Conservation (phyloP, 495 filamentous ascomycete species). For the Penicillium arizonense region DNA sequence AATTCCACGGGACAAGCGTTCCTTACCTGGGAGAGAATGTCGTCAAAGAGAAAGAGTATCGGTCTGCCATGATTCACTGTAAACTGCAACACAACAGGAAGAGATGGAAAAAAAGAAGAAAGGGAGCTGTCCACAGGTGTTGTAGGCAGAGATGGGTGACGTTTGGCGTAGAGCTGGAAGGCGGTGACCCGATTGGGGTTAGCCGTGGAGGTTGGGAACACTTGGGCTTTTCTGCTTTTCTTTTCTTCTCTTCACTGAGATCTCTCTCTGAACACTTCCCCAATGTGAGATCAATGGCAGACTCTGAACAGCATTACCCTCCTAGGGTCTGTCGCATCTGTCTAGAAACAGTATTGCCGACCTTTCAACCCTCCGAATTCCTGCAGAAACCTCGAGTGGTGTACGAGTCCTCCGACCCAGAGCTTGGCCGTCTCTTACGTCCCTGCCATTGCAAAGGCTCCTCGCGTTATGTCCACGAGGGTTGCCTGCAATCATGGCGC, state of each 20-base stretch:
- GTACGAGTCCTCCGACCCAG: conserved; percentile 73
- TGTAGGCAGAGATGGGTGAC: conserved; percentile 32
- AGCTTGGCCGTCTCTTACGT: conserved; percentile 76
- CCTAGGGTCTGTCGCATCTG: conserved; percentile 89
- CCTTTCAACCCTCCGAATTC: conserved; percentile 65
- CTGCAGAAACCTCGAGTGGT: conserved; percentile 63
- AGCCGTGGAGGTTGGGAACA: conserved; percentile 15
- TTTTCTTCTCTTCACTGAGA: conserved; percentile 5
- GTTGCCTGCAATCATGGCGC: conserved; percentile 88
- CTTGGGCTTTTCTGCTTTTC: conserved; percentile 15
- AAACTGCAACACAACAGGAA: conserved; percentile 5
- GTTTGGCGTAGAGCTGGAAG: conserved; percentile 27
- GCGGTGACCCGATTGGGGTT: conserved; percentile 29
- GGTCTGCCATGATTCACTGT: conserved; percentile 75
- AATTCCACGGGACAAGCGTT: conserved; percentile 15
- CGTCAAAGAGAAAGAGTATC: conserved; percentile 98
- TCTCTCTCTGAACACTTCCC: background rate
- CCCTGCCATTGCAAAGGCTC: conserved; percentile 93
- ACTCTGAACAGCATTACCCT: conserved; percentile 52
- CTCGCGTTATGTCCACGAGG: conserved; percentile 91
- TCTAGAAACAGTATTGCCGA: conserved; percentile 78
- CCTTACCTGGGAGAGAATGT: conserved; percentile 98
- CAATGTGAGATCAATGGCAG: conserved; percentile 15
- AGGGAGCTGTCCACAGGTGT: conserved; percentile 5
- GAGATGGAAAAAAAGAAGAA: conserved; percentile 13